These are phyloP conservation scores for Lyophyllum decastes DNA, from an alignment of 768 basidiomycete species.

Conservation along the genomic window DNA sequence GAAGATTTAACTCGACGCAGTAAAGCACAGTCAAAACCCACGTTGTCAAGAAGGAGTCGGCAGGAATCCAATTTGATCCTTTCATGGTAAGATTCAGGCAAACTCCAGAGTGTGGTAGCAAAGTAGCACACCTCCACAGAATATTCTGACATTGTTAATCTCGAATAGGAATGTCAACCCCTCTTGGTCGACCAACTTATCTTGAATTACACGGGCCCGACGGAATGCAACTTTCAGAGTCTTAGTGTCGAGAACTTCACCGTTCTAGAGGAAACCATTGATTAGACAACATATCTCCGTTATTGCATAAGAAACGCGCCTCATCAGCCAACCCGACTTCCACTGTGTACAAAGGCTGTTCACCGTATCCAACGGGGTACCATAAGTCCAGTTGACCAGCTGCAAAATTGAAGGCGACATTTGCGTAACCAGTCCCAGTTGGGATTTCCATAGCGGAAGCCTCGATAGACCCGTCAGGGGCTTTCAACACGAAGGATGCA, in stretches of 20 bases:
- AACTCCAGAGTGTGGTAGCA: not conserved
- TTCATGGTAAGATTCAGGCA: not conserved
- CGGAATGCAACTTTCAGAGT: conserved; percentile 75
- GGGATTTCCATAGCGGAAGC: conserved; percentile 37
- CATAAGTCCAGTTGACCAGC: conserved; percentile 70
- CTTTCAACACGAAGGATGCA: conserved; percentile 50
- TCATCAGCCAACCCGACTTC: conserved; percentile 53
- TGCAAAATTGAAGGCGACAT: conserved; percentile 49
- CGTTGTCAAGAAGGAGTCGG: conserved; percentile 88
- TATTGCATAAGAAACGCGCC: conserved; percentile 35
- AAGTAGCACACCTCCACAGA: conserved; percentile 68
- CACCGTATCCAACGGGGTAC: conserved; percentile 85
- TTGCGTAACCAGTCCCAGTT: conserved; percentile 35
- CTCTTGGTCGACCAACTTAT: conserved; percentile 71
- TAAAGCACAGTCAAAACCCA: conserved; percentile 31
- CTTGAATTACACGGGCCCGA: conserved; percentile 76
- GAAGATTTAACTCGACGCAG: not conserved
- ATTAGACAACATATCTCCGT: not conserved
- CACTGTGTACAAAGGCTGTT: conserved; percentile 75
- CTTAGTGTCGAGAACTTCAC: conserved; percentile 53
- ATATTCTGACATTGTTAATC: conserved; percentile 85
- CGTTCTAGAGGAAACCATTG: conserved; percentile 35
- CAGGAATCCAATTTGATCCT: conserved; percentile 95
- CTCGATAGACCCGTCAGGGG: conserved; percentile 48
- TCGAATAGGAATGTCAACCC: conserved; percentile 90